Conservation (phyloP, 192 early-diverging fungal species). For the Umbelopsis sp. region DNA sequence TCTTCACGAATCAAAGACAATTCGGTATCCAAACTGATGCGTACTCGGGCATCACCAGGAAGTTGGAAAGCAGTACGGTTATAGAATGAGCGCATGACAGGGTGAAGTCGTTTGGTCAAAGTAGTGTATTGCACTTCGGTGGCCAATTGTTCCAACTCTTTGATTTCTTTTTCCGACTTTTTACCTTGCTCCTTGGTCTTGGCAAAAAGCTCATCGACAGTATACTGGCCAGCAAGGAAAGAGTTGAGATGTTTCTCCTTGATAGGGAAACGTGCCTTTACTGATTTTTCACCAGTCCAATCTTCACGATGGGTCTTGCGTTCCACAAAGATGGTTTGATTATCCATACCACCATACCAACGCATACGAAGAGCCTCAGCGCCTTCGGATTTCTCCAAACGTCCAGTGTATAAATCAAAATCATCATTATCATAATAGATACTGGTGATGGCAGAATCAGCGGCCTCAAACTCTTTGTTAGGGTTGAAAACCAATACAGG, state of each 20-base stretch:
- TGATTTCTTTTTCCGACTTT: conserved; percentile 87
- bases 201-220: conserved; percentile 75
- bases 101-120: conserved; percentile 72
- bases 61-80: conserved; percentile 99
- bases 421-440: conserved; percentile 97
- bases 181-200: conserved; percentile 79
- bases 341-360: conserved; percentile 95
- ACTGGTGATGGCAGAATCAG: conserved; percentile 92
- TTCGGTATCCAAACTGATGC: conserved; percentile 98
- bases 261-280: conserved; percentile 94
- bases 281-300: conserved; percentile 94
- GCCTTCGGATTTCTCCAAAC: conserved; percentile 91
- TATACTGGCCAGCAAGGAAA: conserved; percentile 80
- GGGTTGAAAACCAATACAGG: conserved; percentile 93
- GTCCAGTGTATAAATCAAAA: conserved; percentile 91
- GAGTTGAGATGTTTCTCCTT: conserved; percentile 96
- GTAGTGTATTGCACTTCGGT: conserved; percentile 77
- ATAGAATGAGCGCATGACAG: conserved; percentile 93
- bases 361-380: conserved; percentile 93
- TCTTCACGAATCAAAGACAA: conserved; percentile 97
- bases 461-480: conserved; percentile 67
- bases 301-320: conserved; percentile 98
- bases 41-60: conserved; percentile 96
- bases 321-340: conserved; percentile 92
- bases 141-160: conserved; percentile 70